These are phyloP conservation scores for Pseudoperonospora humuli DNA, from an alignment of 352 stramenopile species.

Conservation along the genomic window DNA sequence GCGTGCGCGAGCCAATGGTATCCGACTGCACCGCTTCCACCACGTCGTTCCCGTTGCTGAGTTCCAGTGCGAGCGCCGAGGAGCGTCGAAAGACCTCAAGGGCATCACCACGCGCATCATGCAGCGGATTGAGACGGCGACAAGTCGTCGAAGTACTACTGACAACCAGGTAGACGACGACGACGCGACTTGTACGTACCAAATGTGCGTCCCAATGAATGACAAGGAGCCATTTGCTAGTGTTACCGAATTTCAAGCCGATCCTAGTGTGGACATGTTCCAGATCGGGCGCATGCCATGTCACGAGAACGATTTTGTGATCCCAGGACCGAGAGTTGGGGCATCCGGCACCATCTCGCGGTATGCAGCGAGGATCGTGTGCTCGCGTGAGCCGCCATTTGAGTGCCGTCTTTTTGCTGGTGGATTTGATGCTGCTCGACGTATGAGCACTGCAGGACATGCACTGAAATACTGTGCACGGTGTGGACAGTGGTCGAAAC, in stretches of 20 bases:
- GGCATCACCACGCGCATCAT: conserved; percentile 46
- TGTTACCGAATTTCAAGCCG: conserved; percentile 53
- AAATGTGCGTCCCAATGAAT: conserved; percentile 70
- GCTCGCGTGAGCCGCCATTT: conserved; percentile 44
- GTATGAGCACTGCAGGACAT: conserved; percentile 53
- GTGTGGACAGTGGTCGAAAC: conserved; percentile 51
- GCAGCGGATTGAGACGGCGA: conserved; percentile 32
- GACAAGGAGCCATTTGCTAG: conserved; percentile 46
- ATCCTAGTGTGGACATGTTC: conserved; percentile 56
- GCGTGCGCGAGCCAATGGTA: conserved; percentile 43
- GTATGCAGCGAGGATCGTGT: conserved; percentile 63
- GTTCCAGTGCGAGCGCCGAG: conserved; percentile 1
- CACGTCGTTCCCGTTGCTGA: conserved; percentile 28
- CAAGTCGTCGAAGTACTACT: not conserved
- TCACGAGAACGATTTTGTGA: conserved; percentile 67
- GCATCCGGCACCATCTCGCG: conserved; percentile 69
- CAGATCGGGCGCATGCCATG: conserved; percentile 78
- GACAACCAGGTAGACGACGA: conserved; percentile 11
- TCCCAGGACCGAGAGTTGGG: conserved; percentile 63
- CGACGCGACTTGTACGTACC: conserved; percentile 15
- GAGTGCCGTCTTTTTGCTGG: conserved; percentile 61
- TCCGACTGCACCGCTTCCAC: conserved; percentile 47
- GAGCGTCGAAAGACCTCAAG: conserved; percentile 34
- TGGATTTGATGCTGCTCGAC: conserved; percentile 48
- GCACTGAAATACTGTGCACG: conserved; percentile 52